Evolutionary conservation across 306 rosid species (phyloP), one percentile per base, ranked within the genome.

Genomic region (Inga leiocalycina): DNA sequence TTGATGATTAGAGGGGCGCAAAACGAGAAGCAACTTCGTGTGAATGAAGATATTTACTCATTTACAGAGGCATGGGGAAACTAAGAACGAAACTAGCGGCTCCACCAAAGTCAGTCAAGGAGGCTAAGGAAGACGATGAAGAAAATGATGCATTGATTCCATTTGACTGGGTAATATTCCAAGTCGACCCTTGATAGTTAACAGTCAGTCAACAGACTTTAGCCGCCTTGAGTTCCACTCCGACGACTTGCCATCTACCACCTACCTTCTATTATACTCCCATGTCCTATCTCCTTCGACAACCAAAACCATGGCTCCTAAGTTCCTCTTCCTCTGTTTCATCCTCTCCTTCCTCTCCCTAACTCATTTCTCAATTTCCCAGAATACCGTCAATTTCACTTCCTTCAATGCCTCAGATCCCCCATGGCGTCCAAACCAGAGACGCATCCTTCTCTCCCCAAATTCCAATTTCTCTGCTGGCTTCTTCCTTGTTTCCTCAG

Each of bases 381-480:
- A 90, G 37, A 57, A 10, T 3, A 9, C 17, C 3, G 27, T 24
- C 39, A 81, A 43, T 54, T 2, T 80, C 45, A 51, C 82, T 16
- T 73, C 90, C 74, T 88, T 91, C 87, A 84, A 82, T 49, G 54
- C 49, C 84, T 86, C 91, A 22, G 3, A 48, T 83, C 82, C 89
- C 27, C 94, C 92, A 67, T 93, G 97, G 97, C 70, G 2, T 0
- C 91, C 92, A 35, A 14, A 20, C 24, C 80, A 84, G 73, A 89
- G 89, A 79, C 86, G 0, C n/a, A 83, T 59, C 71, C 88, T 93
- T 34, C 22, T 74, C 69, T 93, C 97, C 16, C 87, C 83, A n/a
- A 86, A 89, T 83, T 80, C 86, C 39, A 52, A 71, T 48, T 93
- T 93, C 92, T 62, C 88, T 17, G 93, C 97, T 4, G 97, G 97